Conservation (phyloP, 2,329 filamentous ascomycete genomes). For the Arthrinium phaeospermum region DNA sequence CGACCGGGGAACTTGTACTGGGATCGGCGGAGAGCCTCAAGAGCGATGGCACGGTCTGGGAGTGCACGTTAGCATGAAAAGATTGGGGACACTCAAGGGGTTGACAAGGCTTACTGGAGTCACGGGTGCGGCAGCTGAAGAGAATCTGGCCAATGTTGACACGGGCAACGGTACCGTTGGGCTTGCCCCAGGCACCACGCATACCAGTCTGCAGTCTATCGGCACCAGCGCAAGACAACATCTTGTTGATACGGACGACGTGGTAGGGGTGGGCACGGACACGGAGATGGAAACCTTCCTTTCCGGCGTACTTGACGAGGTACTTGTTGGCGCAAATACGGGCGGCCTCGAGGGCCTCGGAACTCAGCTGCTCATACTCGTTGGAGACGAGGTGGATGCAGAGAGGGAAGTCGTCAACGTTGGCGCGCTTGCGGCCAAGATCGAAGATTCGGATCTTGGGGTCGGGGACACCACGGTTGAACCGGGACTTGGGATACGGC, state of each 20-base stretch:
- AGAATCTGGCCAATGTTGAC: conserved; percentile 99
- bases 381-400: conserved; percentile 99
- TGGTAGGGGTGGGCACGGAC: conserved; percentile 97
- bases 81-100: neutral
- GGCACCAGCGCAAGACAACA: conserved; percentile 99
- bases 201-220: conserved; percentile 99
- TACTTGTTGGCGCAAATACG: conserved; percentile 99
- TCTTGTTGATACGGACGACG: conserved; percentile 99
- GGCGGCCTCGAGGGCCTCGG: conserved; percentile 98
- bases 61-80: neutral
- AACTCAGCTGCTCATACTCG: conserved; percentile 99
- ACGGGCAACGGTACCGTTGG: conserved; percentile 97
- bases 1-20: conserved; percentile 99
- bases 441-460: conserved; percentile 96
- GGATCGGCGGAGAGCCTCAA: conserved; percentile 97
- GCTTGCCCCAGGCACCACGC: conserved; percentile 99
- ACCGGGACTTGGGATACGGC: conserved; percentile 99
- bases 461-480: conserved; percentile 98
- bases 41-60: conserved; percentile 83
- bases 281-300: conserved; percentile 77
- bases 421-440: conserved; percentile 97
- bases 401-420: conserved; percentile 98
- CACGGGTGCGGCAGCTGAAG: conserved; percentile 95
- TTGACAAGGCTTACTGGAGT: conserved; percentile 70
- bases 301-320: conserved; percentile 73